Percentiles rank a stretch among this genome's conserved stretches.
These are phyloP conservation scores for Penicillium tannophilum DNA, from an alignment of 495 filamentous ascomycete species.

Conservation along the genomic window DNA sequence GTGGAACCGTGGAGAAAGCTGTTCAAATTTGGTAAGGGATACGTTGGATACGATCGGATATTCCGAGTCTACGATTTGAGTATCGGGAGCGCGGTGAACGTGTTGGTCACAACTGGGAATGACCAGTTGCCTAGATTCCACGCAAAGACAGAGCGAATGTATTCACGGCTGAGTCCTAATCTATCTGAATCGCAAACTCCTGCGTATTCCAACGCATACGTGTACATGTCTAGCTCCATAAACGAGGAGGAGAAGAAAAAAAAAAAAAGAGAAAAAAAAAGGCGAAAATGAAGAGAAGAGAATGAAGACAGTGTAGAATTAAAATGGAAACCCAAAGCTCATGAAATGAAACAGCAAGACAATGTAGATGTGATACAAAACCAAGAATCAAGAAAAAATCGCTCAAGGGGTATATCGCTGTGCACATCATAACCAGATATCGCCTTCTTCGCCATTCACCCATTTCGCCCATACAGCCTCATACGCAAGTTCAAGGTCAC, in stretches of 20 bases:
- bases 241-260: not conserved
- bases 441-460: conserved; percentile 84
- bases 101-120: not conserved
- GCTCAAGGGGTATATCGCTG: conserved; percentile 44
- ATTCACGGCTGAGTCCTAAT: conserved; percentile 1
- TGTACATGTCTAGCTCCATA: conserved; percentile 6
- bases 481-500: conserved; percentile 87
- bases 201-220: not conserved
- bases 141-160: not conserved
- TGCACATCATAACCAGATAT: conserved; percentile 71
- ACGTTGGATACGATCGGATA: not conserved
- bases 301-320: not conserved
- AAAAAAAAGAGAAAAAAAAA: not conserved
- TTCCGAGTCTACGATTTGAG: not conserved
- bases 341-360: not conserved
- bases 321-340: not conserved
- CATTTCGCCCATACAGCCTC: conserved; percentile 84
- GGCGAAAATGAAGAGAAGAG: not conserved
- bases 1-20: not conserved
- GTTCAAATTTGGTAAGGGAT: not conserved
- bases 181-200: not conserved
- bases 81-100: no score
- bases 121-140: not conserved
- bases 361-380: conserved; percentile 5
- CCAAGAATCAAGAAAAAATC: conserved; percentile 20